Evolutionary conservation across 345 rosid genomes (phyloP), one percentile per base, ranked within the genome.

Genomic region (Hibiscus trionum): DNA sequence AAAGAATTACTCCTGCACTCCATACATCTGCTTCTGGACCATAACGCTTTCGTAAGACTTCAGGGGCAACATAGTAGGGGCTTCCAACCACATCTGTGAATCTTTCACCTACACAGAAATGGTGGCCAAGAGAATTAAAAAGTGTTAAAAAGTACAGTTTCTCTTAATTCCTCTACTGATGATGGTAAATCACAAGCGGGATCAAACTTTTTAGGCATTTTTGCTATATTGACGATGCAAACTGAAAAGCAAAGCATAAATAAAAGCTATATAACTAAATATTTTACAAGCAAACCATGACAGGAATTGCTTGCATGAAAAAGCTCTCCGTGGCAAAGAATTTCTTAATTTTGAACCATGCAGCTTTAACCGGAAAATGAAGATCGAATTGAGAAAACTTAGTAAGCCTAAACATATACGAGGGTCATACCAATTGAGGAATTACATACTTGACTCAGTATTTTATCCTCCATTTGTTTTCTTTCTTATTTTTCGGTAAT

Each of bases 1-100:
- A 92, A 65, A 92, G 79, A 73, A 92, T 92, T 70, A 92, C 97
- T 70, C 97, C 97, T 65, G 96, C 97, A 80, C 97, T 92, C 97
- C 97, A 90, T 53, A 92, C 96, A 85, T 92, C 97, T 79, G 90
- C 83, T 82, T 92, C 93, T 64, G 88, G 93, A 75, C 96, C 93
- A 69, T 92, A 92, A 65, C 77, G 86, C 79, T 92, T 92, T 77
- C 77, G 79, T 75, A 92, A 82, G 64, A 92, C 88, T 83, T 92
- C 96, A 46, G 97, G 97, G 39, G 97, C 97, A 68, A 92, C 97
- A 72, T 92, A 92, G 72, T 92, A 92, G 1, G 97, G 97, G 80
- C 97, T 92, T 21, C 97, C 96, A 58, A 92, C 97, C 42, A 92
- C 96, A 76, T 90, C 97, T 7, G 72, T 78, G 74, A 92, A 91